phyloP scores from a whole-genome alignment of 345 rosid species.

The Bruguiera sexangula region DNA sequence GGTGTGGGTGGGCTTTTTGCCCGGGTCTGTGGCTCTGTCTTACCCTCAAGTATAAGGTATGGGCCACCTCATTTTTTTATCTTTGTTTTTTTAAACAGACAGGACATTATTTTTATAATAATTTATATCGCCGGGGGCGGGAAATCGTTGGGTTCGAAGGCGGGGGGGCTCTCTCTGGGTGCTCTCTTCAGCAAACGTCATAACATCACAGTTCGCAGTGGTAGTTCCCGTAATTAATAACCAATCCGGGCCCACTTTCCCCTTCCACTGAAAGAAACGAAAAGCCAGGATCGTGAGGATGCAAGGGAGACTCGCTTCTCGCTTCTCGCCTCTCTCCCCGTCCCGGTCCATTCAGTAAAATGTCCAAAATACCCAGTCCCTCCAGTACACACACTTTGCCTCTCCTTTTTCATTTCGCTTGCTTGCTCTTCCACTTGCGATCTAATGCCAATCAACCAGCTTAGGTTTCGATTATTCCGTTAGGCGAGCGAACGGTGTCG shows the following conservation, averaged over 20 bases:
- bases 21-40: too few species aligned
- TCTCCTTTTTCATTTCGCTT: background rate
- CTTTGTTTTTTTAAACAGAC: too few species aligned
- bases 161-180: background rate
- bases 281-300: background rate
- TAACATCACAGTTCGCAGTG: slow-evolving; percentile 15
- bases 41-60: too few species aligned
- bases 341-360: background rate
- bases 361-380: slow-evolving; percentile 5
- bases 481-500: slow-evolving; percentile 13
- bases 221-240: background rate
- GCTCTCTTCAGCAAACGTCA: slow-evolving; percentile 5
- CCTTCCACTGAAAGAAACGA: background rate
- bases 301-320: too few species aligned
- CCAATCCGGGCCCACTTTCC: slow-evolving; percentile 2
- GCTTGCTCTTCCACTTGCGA: background rate
- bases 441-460: background rate
- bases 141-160: background rate
- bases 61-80: too few species aligned
- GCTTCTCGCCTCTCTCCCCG: background rate
- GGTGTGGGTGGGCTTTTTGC: too few species aligned
- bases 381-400: background rate
- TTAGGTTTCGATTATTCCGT: too few species aligned
- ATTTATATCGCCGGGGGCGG: too few species aligned
- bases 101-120: too few species aligned